Evolutionary conservation across 345 rosid species (phyloP), one percentile per base, ranked within the genome.

Genomic region (Laguncularia racemosa): DNA sequence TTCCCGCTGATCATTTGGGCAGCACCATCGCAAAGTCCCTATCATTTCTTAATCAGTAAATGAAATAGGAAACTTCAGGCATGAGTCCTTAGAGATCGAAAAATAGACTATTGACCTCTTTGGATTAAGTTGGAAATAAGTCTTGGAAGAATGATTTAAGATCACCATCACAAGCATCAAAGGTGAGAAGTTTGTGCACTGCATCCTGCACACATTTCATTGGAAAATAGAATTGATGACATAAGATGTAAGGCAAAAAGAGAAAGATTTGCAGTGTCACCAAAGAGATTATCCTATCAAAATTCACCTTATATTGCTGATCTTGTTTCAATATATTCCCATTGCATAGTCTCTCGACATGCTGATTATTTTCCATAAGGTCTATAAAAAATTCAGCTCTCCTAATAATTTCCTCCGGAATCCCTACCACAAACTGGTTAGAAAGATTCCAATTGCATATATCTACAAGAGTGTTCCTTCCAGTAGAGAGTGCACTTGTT

Each of bases 361-460:
- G 67, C 55, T 62, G 70, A 73, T 74, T 73, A 52, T 73, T 79
- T 67, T 76, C 86, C 50, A 67, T 58, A 51, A 76, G 66, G 46
- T 84, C 87, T 71, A 89, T 60, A 62, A 92, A 62, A 26, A 33
- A 47, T 21, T 88, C 83, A 63, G 96, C 96, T 76, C 98, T 84
- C 68, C 75, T 77, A 62, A 89, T 81, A 19, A 89, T 82, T 70
- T 89, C 91, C 69, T 75, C 85, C 2, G 95, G 96, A 16, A 92
- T 77, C 57, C 99, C 97, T 92, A 57, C 40, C 62, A 50, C 50
- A 23, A 50, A 21, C 57, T 44, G 33, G 16, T 47, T 9, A 13
- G 50, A 19, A 4, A 50, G 55, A 72, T 23, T 52, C 46, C 65
- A 2, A 55, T 44, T 46, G 18, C 16, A 21, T 16, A 52, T 50